Evolutionary conservation across 2,329 filamentous ascomycete species (phyloP), one percentile per base, ranked within the genome.

Genomic region (Sarocladiaceae sp.): DNA sequence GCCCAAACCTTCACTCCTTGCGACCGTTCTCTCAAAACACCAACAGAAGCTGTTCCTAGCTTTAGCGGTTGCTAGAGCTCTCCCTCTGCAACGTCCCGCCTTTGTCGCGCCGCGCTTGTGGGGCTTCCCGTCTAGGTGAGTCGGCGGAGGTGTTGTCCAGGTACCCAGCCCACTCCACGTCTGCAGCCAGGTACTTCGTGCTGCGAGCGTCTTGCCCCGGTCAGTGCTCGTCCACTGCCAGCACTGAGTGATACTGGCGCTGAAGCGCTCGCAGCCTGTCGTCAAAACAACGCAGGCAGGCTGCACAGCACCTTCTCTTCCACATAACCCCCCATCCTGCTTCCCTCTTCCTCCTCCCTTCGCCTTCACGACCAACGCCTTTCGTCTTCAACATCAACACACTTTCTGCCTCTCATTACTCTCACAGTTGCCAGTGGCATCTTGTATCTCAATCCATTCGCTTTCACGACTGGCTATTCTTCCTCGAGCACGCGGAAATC

Each of bases 51-150:
- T 21, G 23, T 41, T 41, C 37, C 37, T 41, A 27, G 37, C 37
- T 27, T n/a, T n/a, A n/a, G n/a, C n/a, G n/a, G n/a, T n/a, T n/a
- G n/a, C n/a, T 41, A 39, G 19, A 23, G 18, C 23, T 16, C 26
- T 41, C 37, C 37, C 7, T 24, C 13, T 41, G 37, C 23, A 41
- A n/a, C 13, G 26, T 21, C 34, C 34, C 34, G 34, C 34, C 39
- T 21, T 32, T 31, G 40, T 43, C 40, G 40, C 40, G 40, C 40
- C 40, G 40, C 40, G 40, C 29, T 27, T 43, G 40, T 43, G 40
- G 40, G 29, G 40, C 40, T 6, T 33, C 40, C 40, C 26, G 40
- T 33, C 40, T 3, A 21, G 16, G 23, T 23, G 24, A 29, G 23
- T 33, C 4, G n/a, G 11, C 26, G n/a, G n/a, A n/a, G n/a, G n/a